Evolutionary conservation across 2,329 filamentous ascomycete species (phyloP), one percentile per base, ranked within the genome.

Genomic region (Paracoccidioides brasiliensis): DNA sequence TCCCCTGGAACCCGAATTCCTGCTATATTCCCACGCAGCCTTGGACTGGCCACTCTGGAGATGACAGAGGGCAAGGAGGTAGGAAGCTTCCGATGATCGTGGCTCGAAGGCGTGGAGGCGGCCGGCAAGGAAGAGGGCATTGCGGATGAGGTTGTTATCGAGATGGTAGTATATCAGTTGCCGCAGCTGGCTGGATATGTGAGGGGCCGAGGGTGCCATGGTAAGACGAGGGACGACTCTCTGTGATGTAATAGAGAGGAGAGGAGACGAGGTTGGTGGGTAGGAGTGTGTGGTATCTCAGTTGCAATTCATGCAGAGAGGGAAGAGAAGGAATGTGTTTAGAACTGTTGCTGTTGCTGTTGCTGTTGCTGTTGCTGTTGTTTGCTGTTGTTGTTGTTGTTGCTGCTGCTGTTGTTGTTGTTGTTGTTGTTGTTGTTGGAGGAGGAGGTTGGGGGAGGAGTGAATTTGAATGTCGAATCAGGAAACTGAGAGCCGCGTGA

Each of bases 91-190:
- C 57, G 81, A 78, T 22, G 84, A 87, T 64, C 86, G 83, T 30
- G 86, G 82, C 64, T 97, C 91, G 64, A 91, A 87, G 52, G 89
- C 90, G 59, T 83, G 80, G 22, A 96, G 80, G 61, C 93, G 83
- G 66, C 91, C 88, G 58, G 93, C 87, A 59, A 95, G 88, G 74
- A 98, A 98, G 44, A 95, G 83, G 56, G 93, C 93, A 68, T 95
- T 97, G 55, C 90, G 84, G 67, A 86, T 79, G 41, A 90, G 82
- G 66, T 90, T 85, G 68, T 95, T 95, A 76, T 98, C 93, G 69
- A 98, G 83, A 67, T 84, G 79, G 68, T 86, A 85, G 72, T 82
- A 83, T 59, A 86, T 79, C 51, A 84, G 74, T 63, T 84, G 80
- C 64, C 81, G 76, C 64, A 85, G 74, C 69, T 85, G 82, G 61